Conservation (phyloP, 1,139 yeast genomes). For the Diutina rugosa region DNA sequence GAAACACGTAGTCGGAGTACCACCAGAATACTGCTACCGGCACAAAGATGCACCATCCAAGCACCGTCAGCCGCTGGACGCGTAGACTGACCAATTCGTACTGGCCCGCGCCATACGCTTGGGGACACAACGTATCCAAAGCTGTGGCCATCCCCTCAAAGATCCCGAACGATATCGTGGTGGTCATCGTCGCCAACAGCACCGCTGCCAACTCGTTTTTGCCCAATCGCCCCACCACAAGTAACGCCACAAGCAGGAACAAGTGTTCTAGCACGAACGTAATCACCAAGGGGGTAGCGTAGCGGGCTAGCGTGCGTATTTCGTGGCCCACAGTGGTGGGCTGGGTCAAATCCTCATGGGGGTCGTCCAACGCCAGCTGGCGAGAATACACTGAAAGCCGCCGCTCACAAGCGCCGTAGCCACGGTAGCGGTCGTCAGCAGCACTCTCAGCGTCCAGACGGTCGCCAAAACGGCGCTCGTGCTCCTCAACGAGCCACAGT, state of each 20-base stretch:
- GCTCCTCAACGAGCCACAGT: conserved; percentile 56
- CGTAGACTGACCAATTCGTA: conserved; percentile 46
- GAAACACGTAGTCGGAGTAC: conserved; percentile 42
- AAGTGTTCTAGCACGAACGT: conserved; percentile 63
- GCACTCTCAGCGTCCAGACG: conserved; percentile 6
- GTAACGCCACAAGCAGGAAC: conserved; percentile 56
- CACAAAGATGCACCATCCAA: conserved; percentile 40
- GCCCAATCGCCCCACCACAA: conserved; percentile 66
- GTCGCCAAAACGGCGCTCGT: conserved; percentile 37
- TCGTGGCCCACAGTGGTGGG: conserved; percentile 34
- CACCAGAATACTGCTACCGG: conserved; percentile 60
- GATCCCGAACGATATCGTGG: conserved; percentile 71
- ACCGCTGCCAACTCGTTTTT: conserved; percentile 67
- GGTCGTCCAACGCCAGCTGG: background rate
- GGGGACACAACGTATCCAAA: conserved; percentile 79
- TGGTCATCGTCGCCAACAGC: conserved; percentile 78
- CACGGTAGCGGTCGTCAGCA: conserved; percentile 8
- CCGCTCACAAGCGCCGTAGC: background rate
- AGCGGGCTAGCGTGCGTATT: conserved; percentile 32
- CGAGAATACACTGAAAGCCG: background rate
- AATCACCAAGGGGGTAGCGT: conserved; percentile 50
- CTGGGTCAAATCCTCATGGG: background rate
- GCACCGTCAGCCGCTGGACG: conserved; percentile 49
- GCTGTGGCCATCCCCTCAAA: conserved; percentile 86
- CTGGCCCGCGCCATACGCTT: conserved; percentile 66